Evolutionary conservation across 2,329 filamentous ascomycete species (phyloP), one percentile per base, ranked within the genome.

Genomic region (Thelonectria blattea): DNA sequence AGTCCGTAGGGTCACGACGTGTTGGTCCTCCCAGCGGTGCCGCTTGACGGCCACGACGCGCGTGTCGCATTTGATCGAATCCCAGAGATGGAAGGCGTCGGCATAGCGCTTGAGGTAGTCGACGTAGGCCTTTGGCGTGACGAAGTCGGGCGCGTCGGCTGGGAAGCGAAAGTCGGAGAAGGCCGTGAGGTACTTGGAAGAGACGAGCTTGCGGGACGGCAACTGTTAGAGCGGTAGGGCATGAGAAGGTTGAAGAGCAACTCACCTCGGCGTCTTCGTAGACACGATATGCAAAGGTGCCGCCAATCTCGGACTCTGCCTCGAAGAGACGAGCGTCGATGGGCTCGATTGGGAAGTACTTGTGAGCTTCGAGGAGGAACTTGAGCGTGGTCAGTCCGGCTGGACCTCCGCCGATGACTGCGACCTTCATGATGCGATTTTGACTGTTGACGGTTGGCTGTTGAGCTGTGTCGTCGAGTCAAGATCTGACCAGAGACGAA

Each of bases 161-260:
- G 78, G 71, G 5, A 79, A 73, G 1, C 81, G 76, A 59, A 80
- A 81, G 63, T 83, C 81, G 1, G 81, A 83, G 62, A 83, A 84
- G 17, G 78, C 72, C 0, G 81, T 83, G 9, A 84, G 72, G 45
- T 82, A 80, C 61, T 81, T 82, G 3, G 80, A 82, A 1, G 79
- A 81, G 1, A 83, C 81, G 2, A 82, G 74, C 76, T 47, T 78
- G 43, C 1, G 3, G 46, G 3, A 18, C n/a, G 2, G n/a, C 15
- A 48, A 32, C 27, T 7, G 8, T 3, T 46, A 46, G 34, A 27
- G 7, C 5, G 2, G 20, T 2, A 22, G 30, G 3, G 7, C 6
- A 12, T 15, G 14, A 14, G 10, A 3, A 12, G 7, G 2, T 10
- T 12, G 3, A 0, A 3, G 0, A 0, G 8, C 41, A 12, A 57